phyloP scores from a whole-genome alignment of 139 green algal species.

The Spirogloea muscicola region DNA sequence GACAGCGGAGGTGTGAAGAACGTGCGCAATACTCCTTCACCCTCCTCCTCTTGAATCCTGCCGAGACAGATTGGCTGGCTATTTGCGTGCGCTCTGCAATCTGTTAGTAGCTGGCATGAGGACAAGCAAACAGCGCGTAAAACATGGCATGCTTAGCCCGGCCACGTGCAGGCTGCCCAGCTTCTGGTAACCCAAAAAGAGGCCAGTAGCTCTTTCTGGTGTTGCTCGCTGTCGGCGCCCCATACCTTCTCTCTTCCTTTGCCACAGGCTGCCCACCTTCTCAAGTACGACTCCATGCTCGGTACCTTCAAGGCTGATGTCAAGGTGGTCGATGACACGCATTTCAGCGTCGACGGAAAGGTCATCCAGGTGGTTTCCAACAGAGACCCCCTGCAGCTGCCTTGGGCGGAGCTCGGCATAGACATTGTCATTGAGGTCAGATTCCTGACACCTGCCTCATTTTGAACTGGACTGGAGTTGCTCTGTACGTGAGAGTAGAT shows the following conservation, averaged over 20 bases:
- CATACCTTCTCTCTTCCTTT: background rate
- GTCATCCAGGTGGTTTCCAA: conserved; percentile 86
- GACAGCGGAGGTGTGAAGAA: conserved; percentile 92
- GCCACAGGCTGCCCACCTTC: conserved; percentile 86
- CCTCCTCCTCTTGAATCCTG: background rate
- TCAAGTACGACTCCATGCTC: conserved; percentile 99
- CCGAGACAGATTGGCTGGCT: background rate
- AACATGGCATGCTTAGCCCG: background rate
- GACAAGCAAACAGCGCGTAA: background rate
- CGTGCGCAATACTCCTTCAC: conserved; percentile 14
- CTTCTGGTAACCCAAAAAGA: background rate
- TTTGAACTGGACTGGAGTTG: too few relatives aligned
- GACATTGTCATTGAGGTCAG: conserved; percentile 96
- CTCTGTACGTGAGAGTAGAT: too few relatives aligned
- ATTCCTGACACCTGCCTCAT: conserved; percentile 68
- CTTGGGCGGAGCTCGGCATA: conserved; percentile 82
- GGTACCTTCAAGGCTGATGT: conserved; percentile 93
- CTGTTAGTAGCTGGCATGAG: background rate
- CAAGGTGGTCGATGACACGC: conserved; percentile 83
- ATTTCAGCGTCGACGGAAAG: conserved; percentile 92
- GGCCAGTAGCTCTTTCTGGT: background rate
- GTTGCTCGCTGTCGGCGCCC: background rate
- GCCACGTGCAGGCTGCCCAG: background rate
- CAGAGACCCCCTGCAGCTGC: conserved; percentile 91
- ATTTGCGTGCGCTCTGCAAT: background rate